A percentile compares a stretch with the other conserved stretches of the same genome.
These are phyloP conservation scores for Globisporangium cystogenes DNA, from an alignment of 352 stramenopile species.

Conservation along the genomic window DNA sequence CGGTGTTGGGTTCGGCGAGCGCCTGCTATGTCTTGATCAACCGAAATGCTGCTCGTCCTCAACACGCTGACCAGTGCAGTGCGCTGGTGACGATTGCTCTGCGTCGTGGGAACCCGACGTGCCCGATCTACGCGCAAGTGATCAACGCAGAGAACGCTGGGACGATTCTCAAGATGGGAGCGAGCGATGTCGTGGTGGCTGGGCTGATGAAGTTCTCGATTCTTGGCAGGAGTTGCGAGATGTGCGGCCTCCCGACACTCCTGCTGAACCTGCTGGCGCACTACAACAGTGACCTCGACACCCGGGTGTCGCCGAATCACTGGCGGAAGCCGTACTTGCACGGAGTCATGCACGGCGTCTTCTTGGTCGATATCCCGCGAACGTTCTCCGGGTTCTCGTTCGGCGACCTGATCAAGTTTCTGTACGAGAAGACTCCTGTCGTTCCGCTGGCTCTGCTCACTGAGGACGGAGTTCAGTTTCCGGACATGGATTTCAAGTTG, in stretches of 20 bases:
- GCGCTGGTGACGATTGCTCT: constrained; percentile 72
- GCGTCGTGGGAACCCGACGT: constrained; percentile 56
- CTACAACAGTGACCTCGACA: constrained; percentile 44
- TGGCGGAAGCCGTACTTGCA: constrained; percentile 71
- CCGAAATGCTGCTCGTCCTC: constrained; percentile 34
- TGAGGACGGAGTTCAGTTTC: constrained; percentile 54
- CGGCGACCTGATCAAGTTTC: constrained; percentile 68
- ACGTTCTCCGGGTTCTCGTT: constrained; percentile 81
- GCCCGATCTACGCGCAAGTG: constrained; percentile 75
- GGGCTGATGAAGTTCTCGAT: constrained; percentile 73
- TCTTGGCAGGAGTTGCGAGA: constrained; percentile 56
- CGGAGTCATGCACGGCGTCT: constrained; percentile 65
- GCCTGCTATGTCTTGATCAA: constrained; percentile 75
- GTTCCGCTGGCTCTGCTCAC: constrained; percentile 67
- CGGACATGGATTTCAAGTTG: constrained; percentile 78
- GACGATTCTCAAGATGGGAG: constrained; percentile 70
- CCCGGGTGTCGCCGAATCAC: constrained; percentile 41
- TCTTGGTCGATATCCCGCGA: constrained; percentile 69
- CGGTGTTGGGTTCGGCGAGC: constrained; percentile 39
- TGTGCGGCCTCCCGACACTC: constrained; percentile 58
- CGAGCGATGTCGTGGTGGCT: constrained; percentile 63
- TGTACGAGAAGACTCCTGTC: constrained; percentile 68
- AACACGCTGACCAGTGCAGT: constrained; percentile 67
- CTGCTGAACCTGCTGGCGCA: constrained; percentile 63
- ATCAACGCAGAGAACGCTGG: constrained; percentile 59